These are phyloP conservation scores for Chaetoscypha palmicola DNA, from an alignment of 2,329 filamentous ascomycete species.

Conservation along the genomic window DNA sequence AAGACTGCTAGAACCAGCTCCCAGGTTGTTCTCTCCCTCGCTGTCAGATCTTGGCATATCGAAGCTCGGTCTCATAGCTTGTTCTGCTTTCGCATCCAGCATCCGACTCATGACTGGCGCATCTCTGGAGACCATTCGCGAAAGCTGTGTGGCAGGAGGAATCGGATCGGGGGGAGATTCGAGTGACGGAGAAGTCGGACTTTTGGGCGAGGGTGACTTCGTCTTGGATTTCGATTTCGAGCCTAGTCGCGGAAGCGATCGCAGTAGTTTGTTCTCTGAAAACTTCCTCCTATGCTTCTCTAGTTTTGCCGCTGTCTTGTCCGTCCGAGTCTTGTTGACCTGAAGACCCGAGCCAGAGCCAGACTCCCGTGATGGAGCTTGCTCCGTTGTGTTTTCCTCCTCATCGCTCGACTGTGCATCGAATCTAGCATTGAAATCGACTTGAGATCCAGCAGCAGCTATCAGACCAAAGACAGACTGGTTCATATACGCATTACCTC, in stretches of 20 bases:
- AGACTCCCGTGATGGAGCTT: conserved; percentile 16
- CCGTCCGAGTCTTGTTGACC: conserved; percentile 23
- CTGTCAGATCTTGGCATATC: conserved; percentile 37
- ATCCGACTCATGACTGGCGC: conserved; percentile 72
- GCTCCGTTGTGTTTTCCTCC: conserved; percentile 26
- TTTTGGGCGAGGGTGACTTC: conserved; percentile 30
- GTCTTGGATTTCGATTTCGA: conserved; percentile 33
- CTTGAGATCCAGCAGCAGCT: conserved; percentile 74
- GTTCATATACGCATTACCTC: conserved; percentile 55
- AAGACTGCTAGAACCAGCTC: conserved; percentile 48
- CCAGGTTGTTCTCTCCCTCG: conserved; percentile 24
- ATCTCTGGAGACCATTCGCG: conserved; percentile 39
- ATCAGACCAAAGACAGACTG: conserved; percentile 93
- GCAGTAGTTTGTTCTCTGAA: conserved; percentile 59
- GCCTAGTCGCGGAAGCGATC: conserved; percentile 55
- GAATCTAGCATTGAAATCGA: conserved; percentile 76
- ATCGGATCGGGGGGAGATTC: conserved; percentile 30
- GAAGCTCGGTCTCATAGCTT: conserved; percentile 52
- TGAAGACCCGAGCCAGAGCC: conserved; percentile 19
- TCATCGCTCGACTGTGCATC: conserved; percentile 76
- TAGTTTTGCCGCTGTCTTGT: conserved; percentile 31
- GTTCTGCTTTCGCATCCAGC: conserved; percentile 62
- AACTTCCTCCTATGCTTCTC: conserved; percentile 49
- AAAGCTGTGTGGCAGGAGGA: conserved; percentile 26
- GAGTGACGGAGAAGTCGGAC: conserved; percentile 14